Conservation (phyloP, 1,284 basidiomycete genomes). For the Termitomyces sp. region DNA sequence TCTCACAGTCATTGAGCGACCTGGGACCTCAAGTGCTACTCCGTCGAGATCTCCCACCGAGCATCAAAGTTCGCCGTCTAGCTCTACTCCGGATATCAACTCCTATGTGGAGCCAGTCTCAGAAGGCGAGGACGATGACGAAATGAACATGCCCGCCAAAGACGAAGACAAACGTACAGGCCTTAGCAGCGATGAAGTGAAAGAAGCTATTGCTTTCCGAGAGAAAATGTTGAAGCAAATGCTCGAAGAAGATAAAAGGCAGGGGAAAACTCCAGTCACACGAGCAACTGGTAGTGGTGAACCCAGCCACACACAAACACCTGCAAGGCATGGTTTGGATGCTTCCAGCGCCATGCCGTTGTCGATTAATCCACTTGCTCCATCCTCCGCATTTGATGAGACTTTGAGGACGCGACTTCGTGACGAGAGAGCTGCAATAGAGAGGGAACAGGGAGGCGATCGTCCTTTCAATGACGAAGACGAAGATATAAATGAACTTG, state of each 20-base stretch:
- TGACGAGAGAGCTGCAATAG: slow-evolving; percentile 29
- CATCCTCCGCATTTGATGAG: slow-evolving; percentile 77
- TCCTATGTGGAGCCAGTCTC: slow-evolving; percentile 82
- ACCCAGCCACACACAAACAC: slow-evolving; percentile 20
- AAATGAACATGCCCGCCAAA: slow-evolving; percentile 63
- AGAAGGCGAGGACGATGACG: slow-evolving; percentile 89
- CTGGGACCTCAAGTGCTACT: slow-evolving; percentile 35
- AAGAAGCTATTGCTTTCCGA: slow-evolving; percentile 78
- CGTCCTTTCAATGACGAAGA: slow-evolving; percentile 33
- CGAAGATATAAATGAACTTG: slow-evolving; percentile 32
- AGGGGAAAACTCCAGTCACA: slow-evolving; percentile 14
- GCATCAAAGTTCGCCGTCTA: slow-evolving; percentile 42
- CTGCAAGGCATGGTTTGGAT: not conserved
- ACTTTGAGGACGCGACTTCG: slow-evolving; percentile 63
- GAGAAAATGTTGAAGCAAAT: slow-evolving; percentile 70
- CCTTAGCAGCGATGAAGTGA: slow-evolving; percentile 63
- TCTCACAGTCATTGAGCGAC: slow-evolving; percentile 78
- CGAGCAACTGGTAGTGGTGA: slow-evolving; percentile 14
- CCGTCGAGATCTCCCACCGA: slow-evolving; percentile 44
- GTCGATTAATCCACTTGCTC: slow-evolving; percentile 81
- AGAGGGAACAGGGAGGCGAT: slow-evolving; percentile 16
- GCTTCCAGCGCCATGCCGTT: slow-evolving; percentile 36
- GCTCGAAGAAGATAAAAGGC: slow-evolving; percentile 22
- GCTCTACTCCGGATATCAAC: slow-evolving; percentile 33
- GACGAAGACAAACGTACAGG: slow-evolving; percentile 81